phyloP scores from a whole-genome alignment of 2,329 filamentous ascomycete genomes.

The Lasiodiplodia sp. region DNA sequence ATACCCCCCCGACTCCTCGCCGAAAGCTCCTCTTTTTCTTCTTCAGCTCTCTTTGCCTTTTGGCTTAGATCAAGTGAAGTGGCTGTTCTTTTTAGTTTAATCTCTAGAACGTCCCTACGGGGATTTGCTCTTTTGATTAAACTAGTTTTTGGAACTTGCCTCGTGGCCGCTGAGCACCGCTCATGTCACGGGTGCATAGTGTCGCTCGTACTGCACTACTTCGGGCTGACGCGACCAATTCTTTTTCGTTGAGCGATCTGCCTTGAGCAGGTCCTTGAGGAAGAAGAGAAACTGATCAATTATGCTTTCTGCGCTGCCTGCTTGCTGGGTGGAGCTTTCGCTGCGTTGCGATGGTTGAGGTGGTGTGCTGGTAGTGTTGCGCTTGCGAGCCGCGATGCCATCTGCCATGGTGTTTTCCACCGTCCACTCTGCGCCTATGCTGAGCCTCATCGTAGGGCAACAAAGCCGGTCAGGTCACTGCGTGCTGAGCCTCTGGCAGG shows the following conservation, averaged over 20 bases:
- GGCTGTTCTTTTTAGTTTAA: constrained; percentile 1
- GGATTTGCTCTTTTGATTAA: not conserved
- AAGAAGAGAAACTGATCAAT: not conserved
- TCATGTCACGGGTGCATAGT: not conserved
- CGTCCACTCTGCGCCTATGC: not conserved
- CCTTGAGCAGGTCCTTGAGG: constrained; percentile 9
- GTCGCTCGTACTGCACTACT: constrained; percentile 3
- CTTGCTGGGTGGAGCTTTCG: not conserved
- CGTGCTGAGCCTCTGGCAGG: not conserved
- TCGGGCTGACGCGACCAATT: not conserved
- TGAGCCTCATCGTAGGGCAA: not conserved
- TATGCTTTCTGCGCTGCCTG: not conserved
- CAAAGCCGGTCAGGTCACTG: not conserved
- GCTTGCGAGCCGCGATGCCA: not conserved
- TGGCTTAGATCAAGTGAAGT: constrained; percentile 12
- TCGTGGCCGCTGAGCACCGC: not conserved
- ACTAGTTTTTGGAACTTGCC: not conserved
- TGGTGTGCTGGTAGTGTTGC: not conserved
- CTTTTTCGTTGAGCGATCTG: constrained; percentile 11
- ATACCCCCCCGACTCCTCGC: not conserved
- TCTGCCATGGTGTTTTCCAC: not conserved
- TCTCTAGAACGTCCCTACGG: constrained; percentile 4
- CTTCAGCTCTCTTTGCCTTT: constrained; percentile 24
- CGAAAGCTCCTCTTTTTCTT: not conserved
- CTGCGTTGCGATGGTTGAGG: not conserved